Base-by-base conservation (phyloP, 345 rosid genomes). In the Eucalyptus cloeziana region DNA sequence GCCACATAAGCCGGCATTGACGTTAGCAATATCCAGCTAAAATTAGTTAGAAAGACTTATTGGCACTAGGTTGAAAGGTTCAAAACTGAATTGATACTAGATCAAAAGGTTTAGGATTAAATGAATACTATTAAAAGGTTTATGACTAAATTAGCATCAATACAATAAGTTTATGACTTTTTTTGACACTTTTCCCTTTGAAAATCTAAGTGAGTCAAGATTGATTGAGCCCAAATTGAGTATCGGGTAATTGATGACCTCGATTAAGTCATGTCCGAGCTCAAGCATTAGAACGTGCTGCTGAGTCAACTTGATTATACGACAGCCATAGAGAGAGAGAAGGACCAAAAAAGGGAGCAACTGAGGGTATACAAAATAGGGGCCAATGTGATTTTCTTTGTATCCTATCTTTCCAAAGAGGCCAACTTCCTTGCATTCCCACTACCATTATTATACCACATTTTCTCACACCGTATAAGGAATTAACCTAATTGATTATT, bases 101-200 rank as follows among this genome's bases (percentile, higher is more conserved):
- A 49, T 49, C 51, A 49, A 49, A 14, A 49, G 0, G 6, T 49
- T 13, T 49, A 49, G 2, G 1, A 49, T 49, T 12, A 49, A 49
- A 13, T 49, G 13, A 1, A 49, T 0, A 44, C 10, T 8, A 44
- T 44, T 44, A 44, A 50, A 50, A 50, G 0, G 0, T 50, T 50
- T 50, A 50, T 5, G 1, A 43, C 44, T 43, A 44, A 44, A 44
- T 44, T 43, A 1, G 10, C 10, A 44, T 44, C 47, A 8, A 49
- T 49, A 1, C 6, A 49, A 49, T 49, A 49, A 0, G 51, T 13
- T 49, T 49, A 49, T 0, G 1, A 49, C 50, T 50, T 49, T 49
- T 49, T 14, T 14, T 14, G 0, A 50, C 19, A 50, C 17, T 14
- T 50, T 50, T 50, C 17, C 52, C 3, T 5, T 14, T 24, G 4